Evolutionary conservation across 2,329 filamentous ascomycete genomes (phyloP).

Genomic region (Phyllachora maydis): DNA sequence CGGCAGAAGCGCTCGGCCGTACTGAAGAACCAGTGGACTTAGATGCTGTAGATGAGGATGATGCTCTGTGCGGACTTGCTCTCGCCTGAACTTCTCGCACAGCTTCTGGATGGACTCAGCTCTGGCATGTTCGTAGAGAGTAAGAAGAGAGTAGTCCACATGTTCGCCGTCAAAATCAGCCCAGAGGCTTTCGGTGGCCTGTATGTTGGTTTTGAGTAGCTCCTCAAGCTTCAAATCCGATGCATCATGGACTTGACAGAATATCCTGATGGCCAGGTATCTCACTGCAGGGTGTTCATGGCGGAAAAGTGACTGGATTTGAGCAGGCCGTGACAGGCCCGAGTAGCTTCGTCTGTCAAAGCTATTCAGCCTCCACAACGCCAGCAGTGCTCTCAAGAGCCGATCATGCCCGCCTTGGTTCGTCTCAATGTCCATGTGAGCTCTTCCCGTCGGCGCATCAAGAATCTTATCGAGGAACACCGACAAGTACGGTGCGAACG

Average conservation of each 20-base stretch:
- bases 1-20: slow-evolving; percentile 48
- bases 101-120: slow-evolving; percentile 21
- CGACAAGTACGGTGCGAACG: slow-evolving; percentile 62
- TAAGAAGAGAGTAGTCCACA: slow-evolving; percentile 62
- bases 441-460: slow-evolving; percentile 2
- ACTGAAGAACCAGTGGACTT: slow-evolving; percentile 32
- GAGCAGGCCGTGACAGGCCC: slow-evolving; percentile 30
- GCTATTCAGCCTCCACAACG: slow-evolving; percentile 60
- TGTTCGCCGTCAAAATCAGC: slow-evolving; percentile 55
- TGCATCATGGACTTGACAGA: slow-evolving; percentile 58
- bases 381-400: no score
- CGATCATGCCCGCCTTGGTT: no score
- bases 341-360: slow-evolving; percentile 53
- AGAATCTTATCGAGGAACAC: slow-evolving; percentile 33
- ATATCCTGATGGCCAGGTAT: slow-evolving; percentile 65
- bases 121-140: slow-evolving; percentile 33
- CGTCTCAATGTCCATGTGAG: no score
- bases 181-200: slow-evolving; percentile 33
- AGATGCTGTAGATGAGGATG: no score
- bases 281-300: slow-evolving; percentile 39
- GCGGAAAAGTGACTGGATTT: slow-evolving; percentile 48
- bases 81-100: slow-evolving; percentile 12
- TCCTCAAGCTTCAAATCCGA: slow-evolving; percentile 61
- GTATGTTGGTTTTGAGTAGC: slow-evolving; percentile 47
- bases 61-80: no score